phyloP scores from a whole-genome alignment of 1,139 yeast genomes.

The Zygoascus meyerae region DNA sequence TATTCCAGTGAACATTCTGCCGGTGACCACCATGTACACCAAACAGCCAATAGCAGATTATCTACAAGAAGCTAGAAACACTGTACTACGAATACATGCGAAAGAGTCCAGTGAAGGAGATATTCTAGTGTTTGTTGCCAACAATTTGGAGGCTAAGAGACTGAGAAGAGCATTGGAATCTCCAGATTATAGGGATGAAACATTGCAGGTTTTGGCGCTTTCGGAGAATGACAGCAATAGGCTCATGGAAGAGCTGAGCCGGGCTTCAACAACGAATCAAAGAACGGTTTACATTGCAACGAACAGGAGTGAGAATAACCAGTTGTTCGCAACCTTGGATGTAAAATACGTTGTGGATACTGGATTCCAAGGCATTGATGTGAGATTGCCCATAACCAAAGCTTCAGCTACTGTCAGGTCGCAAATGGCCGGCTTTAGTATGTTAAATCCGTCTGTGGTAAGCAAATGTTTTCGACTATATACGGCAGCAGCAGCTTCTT shows the following conservation, averaged over 20 bases:
- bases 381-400: constrained; percentile 6
- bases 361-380: constrained; percentile 43
- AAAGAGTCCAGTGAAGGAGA: constrained; percentile 73
- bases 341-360: constrained; percentile 85
- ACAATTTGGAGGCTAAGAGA: constrained; percentile 85
- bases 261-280: constrained; percentile 1
- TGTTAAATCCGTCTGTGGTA: background rate
- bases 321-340: constrained; percentile 10
- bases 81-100: constrained; percentile 61
- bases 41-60: constrained; percentile 73
- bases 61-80: constrained; percentile 64
- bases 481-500: constrained; percentile 77
- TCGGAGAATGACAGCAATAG: constrained; percentile 25
- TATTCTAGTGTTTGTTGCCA: constrained; percentile 70
- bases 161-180: constrained; percentile 34
- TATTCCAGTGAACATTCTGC: background rate
- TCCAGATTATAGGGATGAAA: constrained; percentile 32
- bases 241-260: constrained; percentile 1
- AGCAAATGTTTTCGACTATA: constrained; percentile 87
- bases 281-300: constrained; percentile 6
- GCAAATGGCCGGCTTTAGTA: constrained; percentile 1
- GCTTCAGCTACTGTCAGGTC: constrained; percentile 2
- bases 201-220: constrained; percentile 58
- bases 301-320: constrained; percentile 10
- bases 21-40: constrained; percentile 55